Evolutionary conservation across 441 rosid genomes (phyloP), one percentile per base, ranked within the genome.

Genomic region (Adansonia gregorii): DNA sequence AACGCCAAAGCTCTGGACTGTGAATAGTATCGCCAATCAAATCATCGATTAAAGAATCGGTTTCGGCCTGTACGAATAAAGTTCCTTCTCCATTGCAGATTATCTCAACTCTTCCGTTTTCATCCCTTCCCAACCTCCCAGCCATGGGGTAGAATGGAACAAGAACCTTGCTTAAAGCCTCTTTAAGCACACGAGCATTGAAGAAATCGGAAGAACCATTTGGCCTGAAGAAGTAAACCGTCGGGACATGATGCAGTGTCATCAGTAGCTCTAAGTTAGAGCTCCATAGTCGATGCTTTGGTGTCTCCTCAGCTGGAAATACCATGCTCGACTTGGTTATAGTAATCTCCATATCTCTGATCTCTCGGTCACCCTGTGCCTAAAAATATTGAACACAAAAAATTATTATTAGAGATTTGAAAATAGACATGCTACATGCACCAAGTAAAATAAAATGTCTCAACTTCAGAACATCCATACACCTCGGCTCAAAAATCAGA

Each of bases 141-240:
- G 87, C 87, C 19, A 76, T 17, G 0, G 89, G 91, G 41, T 89
- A 89, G 54, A 83, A 89, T 1, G 69, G 60, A 22, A 79, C 88
- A 0, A 89, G 85, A 55, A 78, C 83, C 43, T 81, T 78, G 73
- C 87, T 75, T 4, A 89, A 65, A 7, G 90, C 85, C 8, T 81
- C 84, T 60, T 83, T 81, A 4, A 89, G 76, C 59, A 81, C 82
- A 3, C 12, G 0, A 6, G 78, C 43, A 1, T 87, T 76, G 56
- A 85, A 86, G 64, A 83, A 81, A 39, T 81, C 55, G 2, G 78
- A 35, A 2, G 76, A 72, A 14, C 67, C 80, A 1, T 59, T 19
- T 1, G 85, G 79, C 60, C 51, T 56, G 70, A 82, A 89, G 54
- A 85, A 78, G 22, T 60, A 71, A 1, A 85, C 76, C 0, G 52